phyloP scores from a whole-genome alignment of 345 rosid genomes.

The Rhodamnia argentea region DNA sequence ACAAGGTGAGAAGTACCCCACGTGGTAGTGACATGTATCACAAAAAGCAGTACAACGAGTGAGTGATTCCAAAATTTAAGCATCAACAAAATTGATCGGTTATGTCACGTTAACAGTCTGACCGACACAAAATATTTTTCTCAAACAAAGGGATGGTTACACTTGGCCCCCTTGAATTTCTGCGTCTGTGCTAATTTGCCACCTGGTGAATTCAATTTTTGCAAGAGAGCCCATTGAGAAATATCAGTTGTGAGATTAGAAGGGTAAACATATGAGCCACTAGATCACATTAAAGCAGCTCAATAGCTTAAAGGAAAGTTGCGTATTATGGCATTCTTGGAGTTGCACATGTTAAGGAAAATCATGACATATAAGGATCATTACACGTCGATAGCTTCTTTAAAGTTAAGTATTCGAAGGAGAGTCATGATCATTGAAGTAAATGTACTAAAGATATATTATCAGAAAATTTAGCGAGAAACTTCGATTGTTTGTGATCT shows the following conservation, averaged over 20 bases:
- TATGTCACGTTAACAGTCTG: not conserved
- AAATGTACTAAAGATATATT: not conserved
- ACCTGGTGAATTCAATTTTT: not conserved
- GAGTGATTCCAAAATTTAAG: not conserved
- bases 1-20: not conserved
- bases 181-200: not conserved
- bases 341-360: too few relatives aligned
- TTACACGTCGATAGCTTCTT: too few relatives aligned
- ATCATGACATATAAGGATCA: too few relatives aligned
- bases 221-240: not conserved
- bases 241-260: not conserved
- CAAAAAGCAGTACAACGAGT: not conserved
- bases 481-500: too few relatives aligned
- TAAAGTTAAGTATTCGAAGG: too few relatives aligned
- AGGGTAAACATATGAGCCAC: not conserved
- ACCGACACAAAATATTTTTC: not conserved
- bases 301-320: too few relatives aligned
- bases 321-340: too few relatives aligned
- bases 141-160: not conserved
- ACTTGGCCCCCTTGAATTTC: not conserved
- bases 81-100: not conserved
- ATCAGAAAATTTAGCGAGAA: not conserved
- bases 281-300: not conserved
- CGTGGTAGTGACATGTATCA: accelerated
- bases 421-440: not conserved